Conservation (phyloP, 345 rosid genomes). For the Streptanthus diversifolius region DNA sequence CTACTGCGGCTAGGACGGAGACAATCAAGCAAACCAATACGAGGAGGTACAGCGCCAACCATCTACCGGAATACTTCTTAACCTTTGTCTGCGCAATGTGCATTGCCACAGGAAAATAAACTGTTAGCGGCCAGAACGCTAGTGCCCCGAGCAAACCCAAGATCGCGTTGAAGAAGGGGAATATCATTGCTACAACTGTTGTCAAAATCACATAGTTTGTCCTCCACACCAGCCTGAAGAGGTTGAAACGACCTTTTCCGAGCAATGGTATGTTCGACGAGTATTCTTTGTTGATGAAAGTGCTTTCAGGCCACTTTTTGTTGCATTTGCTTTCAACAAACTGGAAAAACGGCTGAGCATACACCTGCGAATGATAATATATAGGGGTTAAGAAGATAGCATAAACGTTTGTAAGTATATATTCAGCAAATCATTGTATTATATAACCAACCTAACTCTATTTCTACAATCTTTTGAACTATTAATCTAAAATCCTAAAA, state of each 20-base stretch:
- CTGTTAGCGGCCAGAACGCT: constrained; percentile 82
- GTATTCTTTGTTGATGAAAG: constrained; percentile 52
- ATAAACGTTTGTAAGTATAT: background rate
- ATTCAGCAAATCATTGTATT: background rate
- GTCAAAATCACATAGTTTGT: constrained; percentile 58
- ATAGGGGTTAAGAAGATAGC: background rate
- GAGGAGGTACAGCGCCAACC: constrained; percentile 66
- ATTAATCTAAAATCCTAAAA: background rate
- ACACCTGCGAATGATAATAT: constrained; percentile 45
- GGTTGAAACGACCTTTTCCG: constrained; percentile 48
- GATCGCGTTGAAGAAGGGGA: constrained; percentile 89
- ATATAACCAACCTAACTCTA: background rate
- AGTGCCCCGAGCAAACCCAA: constrained; percentile 76
- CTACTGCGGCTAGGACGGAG: constrained; percentile 61
- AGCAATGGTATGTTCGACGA: constrained; percentile 37
- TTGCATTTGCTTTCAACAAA: constrained; percentile 52
- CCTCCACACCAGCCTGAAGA: constrained; percentile 74
- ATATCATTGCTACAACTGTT: constrained; percentile 65
- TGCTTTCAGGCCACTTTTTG: constrained; percentile 56
- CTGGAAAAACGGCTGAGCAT: constrained; percentile 61
- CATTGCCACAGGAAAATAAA: constrained; percentile 84
- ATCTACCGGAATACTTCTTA: constrained; percentile 48
- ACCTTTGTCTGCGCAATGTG: constrained; percentile 56
- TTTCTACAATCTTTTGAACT: background rate
- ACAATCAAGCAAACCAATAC: constrained; percentile 54